Evolutionary conservation across 352 stramenopile genomes (phyloP).

Genomic region (Phytophthora citricola): DNA sequence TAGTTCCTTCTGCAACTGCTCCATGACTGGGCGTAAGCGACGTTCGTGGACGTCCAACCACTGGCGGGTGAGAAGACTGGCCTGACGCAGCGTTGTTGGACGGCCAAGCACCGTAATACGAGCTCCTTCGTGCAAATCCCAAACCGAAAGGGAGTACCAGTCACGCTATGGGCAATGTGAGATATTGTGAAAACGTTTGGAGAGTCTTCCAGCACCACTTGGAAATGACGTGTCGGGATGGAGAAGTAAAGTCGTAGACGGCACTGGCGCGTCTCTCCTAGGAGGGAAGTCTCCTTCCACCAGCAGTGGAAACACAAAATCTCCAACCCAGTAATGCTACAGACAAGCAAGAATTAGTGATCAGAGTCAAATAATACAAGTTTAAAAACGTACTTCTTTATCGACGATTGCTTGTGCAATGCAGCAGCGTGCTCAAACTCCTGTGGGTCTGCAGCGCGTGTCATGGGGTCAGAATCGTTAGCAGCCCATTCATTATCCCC

Average conservation of each 20-base stretch:
- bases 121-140: slow-evolving; percentile 76
- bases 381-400: slow-evolving; percentile 52
- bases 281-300: slow-evolving; percentile 63
- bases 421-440: slow-evolving; percentile 55
- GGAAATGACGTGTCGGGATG: slow-evolving; percentile 67
- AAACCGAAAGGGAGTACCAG: slow-evolving; percentile 56
- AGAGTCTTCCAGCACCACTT: slow-evolving; percentile 68
- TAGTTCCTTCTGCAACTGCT: slow-evolving; percentile 58
- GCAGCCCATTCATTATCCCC: slow-evolving; percentile 24
- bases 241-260: slow-evolving; percentile 68
- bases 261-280: slow-evolving; percentile 45
- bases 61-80: slow-evolving; percentile 73
- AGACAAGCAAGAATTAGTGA: slow-evolving; percentile 9
- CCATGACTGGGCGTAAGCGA: slow-evolving; percentile 41
- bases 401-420: slow-evolving; percentile 54
- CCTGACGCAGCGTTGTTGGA: slow-evolving; percentile 74
- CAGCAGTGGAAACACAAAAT: slow-evolving; percentile 78
- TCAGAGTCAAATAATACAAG: neutral
- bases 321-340: slow-evolving; percentile 57
- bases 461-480: slow-evolving; percentile 19
- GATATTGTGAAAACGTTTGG: slow-evolving; percentile 83
- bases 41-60: slow-evolving; percentile 71
- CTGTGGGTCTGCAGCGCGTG: slow-evolving; percentile 40
- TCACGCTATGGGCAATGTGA: slow-evolving; percentile 54
- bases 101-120: slow-evolving; percentile 66